phyloP scores from a whole-genome alignment of 768 basidiomycete species.

The Suillus subaureus region DNA sequence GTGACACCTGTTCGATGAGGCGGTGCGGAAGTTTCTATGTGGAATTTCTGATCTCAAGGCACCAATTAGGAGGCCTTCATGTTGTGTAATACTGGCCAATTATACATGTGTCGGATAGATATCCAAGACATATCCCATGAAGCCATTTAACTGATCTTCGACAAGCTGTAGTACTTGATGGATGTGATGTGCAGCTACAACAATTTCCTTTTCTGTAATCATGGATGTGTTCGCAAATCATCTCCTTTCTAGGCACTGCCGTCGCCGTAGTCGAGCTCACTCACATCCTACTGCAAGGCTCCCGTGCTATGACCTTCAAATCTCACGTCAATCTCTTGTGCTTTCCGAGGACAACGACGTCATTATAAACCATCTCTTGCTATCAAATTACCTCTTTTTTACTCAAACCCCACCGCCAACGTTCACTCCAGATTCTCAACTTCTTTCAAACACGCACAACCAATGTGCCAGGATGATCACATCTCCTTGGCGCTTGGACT shows the following conservation, averaged over 20 bases:
- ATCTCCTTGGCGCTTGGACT: background rate
- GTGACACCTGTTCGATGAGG: background rate
- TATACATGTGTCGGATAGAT: background rate
- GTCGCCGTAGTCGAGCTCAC: no score
- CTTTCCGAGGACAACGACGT: constrained; percentile 5
- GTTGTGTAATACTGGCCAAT: background rate
- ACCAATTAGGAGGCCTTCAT: background rate
- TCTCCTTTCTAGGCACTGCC: background rate
- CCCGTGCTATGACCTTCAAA: background rate
- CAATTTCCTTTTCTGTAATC: background rate
- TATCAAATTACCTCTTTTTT: constrained; percentile 1
- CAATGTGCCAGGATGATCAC: constrained; percentile 3
- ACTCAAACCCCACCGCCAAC: constrained; percentile 5
- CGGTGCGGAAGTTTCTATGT: constrained; percentile 25
- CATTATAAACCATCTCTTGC: background rate
- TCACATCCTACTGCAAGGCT: constrained; percentile 5
- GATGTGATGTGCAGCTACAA: background rate
- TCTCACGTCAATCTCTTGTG: background rate
- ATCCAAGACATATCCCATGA: no score
- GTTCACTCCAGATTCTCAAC: background rate
- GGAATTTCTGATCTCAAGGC: constrained; percentile 18
- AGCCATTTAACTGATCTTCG: no score
- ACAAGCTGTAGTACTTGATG: no score
- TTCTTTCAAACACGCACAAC: background rate
- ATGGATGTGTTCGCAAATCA: background rate